Evolutionary conservation across 495 filamentous ascomycete species (phyloP).

Genomic region (Penicillium arizonense): DNA sequence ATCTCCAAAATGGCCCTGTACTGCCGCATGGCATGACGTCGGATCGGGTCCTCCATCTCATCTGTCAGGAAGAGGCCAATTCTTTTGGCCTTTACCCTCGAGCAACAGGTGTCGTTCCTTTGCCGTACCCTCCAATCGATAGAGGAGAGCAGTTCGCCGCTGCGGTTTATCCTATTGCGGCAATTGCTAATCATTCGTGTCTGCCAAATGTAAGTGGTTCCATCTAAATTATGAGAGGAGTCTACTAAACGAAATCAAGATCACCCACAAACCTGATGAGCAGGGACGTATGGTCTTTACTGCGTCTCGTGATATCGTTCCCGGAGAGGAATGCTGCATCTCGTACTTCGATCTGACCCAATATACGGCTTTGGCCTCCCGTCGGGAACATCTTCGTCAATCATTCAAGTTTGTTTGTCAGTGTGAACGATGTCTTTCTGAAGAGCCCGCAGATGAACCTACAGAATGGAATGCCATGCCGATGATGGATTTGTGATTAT

Average conservation of each 20-base stretch:
- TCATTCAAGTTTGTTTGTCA: slow-evolving; percentile 35
- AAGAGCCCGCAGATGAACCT: slow-evolving; percentile 16
- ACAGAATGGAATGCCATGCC: slow-evolving; percentile 17
- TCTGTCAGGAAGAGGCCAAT: slow-evolving; percentile 42
- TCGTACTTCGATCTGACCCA: slow-evolving; percentile 38
- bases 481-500: slow-evolving; percentile 11
- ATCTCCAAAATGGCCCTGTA: slow-evolving; percentile 20
- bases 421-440: slow-evolving; percentile 31
- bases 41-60: slow-evolving; percentile 26
- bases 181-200: slow-evolving; percentile 41
- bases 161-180: slow-evolving; percentile 37
- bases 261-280: slow-evolving; percentile 36
- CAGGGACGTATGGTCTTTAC: slow-evolving; percentile 39
- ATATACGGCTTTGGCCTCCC: slow-evolving; percentile 17
- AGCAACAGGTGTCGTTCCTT: slow-evolving; percentile 30
- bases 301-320: slow-evolving; percentile 29
- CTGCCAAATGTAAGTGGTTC: slow-evolving; percentile 32
- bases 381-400: slow-evolving; percentile 28
- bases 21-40: slow-evolving; percentile 25
- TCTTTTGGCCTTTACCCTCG: slow-evolving; percentile 43
- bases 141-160: slow-evolving; percentile 39
- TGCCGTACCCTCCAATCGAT: slow-evolving; percentile 11
- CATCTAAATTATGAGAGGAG: neutral
- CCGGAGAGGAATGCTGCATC: slow-evolving; percentile 42
- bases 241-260: slow-evolving; percentile 16